Conservation (phyloP, 2,329 filamentous ascomycete species). For the Hymenoscyphus scutula region DNA sequence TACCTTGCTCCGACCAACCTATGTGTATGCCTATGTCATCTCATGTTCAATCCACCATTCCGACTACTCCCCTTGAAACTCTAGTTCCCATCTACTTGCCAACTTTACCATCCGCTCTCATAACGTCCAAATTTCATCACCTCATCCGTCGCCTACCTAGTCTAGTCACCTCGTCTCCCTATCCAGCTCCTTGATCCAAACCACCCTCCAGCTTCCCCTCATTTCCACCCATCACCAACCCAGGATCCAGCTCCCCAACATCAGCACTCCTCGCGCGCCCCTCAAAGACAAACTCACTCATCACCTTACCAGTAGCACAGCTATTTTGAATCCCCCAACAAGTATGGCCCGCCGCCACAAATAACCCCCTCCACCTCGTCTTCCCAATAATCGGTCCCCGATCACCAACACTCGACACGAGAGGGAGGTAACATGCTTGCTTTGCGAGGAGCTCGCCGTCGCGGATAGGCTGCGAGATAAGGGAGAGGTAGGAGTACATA, state of each 20-base stretch:
- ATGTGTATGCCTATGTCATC: too few species aligned
- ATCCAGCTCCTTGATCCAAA: too few species aligned
- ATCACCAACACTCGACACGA: conserved; percentile 44
- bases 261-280: conserved; percentile 67
- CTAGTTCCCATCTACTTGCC: too few species aligned
- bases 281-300: conserved; percentile 77
- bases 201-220: neutral
- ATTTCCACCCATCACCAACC: conserved; percentile 24
- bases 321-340: conserved; percentile 99
- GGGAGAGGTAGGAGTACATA: conserved; percentile 73
- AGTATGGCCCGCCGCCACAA: conserved; percentile 85
- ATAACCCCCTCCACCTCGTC: conserved; percentile 70
- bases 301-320: conserved; percentile 78
- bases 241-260: conserved; percentile 65
- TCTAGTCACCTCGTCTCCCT: too few species aligned
- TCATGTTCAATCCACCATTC: too few species aligned
- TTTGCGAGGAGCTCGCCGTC: conserved; percentile 67
- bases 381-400: conserved; percentile 70
- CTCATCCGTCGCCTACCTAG: too few species aligned
- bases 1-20: too few species aligned
- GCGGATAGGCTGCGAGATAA: conserved; percentile 64
- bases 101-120: too few species aligned
- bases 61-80: too few species aligned
- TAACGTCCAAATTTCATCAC: too few species aligned
- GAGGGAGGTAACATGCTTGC: conserved; percentile 91